phyloP scores from a whole-genome alignment of 1,284 basidiomycete genomes.

The Leucoagaricus sp. region DNA sequence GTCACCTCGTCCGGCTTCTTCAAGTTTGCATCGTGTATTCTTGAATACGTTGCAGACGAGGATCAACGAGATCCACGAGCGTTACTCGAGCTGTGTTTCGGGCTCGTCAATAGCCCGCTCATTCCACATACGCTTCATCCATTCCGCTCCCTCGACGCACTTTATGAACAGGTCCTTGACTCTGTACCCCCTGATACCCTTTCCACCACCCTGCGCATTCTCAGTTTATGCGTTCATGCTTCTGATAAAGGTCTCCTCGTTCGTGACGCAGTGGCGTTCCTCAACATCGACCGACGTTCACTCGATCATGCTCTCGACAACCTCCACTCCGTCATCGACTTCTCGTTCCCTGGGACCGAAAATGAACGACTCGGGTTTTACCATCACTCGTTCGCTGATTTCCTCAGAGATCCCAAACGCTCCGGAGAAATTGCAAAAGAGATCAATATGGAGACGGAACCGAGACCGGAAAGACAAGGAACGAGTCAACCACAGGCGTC shows the following conservation, averaged over 20 bases:
- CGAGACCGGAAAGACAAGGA: background rate
- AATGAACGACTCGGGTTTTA: background rate
- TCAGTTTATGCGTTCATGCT: background rate
- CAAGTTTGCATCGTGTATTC: background rate
- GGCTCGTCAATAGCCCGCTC: background rate
- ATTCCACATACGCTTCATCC: background rate
- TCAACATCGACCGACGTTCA: background rate
- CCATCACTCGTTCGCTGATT: slow-evolving; percentile 1
- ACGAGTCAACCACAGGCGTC: background rate
- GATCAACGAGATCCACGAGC: background rate
- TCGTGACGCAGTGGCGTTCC: background rate
- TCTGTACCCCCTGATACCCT: background rate
- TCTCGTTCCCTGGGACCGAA: background rate
- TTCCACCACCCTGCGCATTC: background rate
- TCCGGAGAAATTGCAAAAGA: background rate
- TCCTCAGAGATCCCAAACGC: background rate
- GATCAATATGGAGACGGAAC: background rate
- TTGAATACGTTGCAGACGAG: background rate
- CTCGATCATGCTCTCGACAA: background rate
- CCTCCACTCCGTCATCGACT: background rate
- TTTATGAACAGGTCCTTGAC: background rate
- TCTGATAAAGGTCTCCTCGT: background rate
- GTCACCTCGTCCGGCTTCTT: background rate
- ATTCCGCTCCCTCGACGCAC: background rate
- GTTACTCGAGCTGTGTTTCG: background rate